Base-by-base conservation (phyloP, 305 asterid species). In the Solanum chacoense region DNA sequence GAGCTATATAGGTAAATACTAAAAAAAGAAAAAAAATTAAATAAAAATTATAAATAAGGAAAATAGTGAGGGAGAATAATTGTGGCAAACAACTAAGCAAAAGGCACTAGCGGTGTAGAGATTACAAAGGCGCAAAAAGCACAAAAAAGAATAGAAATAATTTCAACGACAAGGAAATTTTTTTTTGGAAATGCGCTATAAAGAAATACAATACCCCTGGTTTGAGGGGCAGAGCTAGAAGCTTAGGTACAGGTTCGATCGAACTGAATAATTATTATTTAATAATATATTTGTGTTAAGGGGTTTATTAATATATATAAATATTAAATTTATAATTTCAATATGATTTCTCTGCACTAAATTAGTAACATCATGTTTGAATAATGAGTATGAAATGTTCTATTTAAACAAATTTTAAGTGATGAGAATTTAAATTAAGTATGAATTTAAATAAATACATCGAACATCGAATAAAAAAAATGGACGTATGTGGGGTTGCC, bases 71-170 rank as follows among this genome's bases (percentile, higher is more conserved):
- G 29, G 14, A 24, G 40, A 67, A 29, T 20, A 37, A 37, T 13
- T 38, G 42, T 87, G 88, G 88, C 71, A 35, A 45, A 74, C 84
- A 87, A 55, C 84, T 45, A 40, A 74, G 88, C 84, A 87, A 73
- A 38, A 87, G 14, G 72, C 86, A 42, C 86, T 80, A 80, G 37
- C 69, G 26, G 37, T 42, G 24, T 2, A 80, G 67, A 42, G 67
- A 14, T 42, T 26, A 80, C 69, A 78, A 78, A 38, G 50, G 24
- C 65, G 24, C 67, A 38, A 78, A 75, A 73, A 29, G 78, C 75
- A 26, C 4, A 6, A 71, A 32, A 75, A 26, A 26, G 38, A 29
- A 45, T 5, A 29, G 71, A 83, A 81, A 83, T 20, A 29, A 83
- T 83, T 83, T 83, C 86, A 83, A 83, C 86, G 50, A 32, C 34